Evolutionary conservation across 345 rosid genomes (phyloP).

Genomic region (Alliaria petiolata): DNA sequence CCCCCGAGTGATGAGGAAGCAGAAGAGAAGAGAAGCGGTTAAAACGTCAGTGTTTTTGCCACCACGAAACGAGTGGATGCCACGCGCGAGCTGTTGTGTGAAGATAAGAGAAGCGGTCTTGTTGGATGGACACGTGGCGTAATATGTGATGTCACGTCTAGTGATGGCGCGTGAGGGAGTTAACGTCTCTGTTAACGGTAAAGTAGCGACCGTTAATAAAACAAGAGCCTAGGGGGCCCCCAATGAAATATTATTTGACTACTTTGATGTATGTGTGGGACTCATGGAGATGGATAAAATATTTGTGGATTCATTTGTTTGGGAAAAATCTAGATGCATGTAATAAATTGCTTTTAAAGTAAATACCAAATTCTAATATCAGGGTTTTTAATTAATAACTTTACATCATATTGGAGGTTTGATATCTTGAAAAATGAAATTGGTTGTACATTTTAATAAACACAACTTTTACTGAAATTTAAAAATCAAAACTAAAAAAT

Average conservation of each 20-base stretch:
- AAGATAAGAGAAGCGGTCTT: not conserved
- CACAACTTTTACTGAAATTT: no score
- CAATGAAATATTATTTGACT: no score
- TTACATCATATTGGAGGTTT: not conserved
- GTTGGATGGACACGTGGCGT: not conserved
- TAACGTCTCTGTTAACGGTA: conserved; percentile 17
- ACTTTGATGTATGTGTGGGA: no score
- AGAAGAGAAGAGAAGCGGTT: not conserved
- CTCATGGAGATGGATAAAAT: no score
- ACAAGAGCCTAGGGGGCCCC: not conserved
- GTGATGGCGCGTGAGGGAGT: conserved; percentile 8
- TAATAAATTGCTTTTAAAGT: not conserved
- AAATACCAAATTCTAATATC: not conserved
- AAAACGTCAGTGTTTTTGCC: not conserved
- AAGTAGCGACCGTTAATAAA: not conserved
- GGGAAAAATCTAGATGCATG: not conserved
- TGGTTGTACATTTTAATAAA: no score
- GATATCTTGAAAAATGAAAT: no score
- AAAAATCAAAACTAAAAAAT: no score
- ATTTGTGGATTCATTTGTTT: not conserved
- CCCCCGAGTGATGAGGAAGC: conserved; percentile 9
- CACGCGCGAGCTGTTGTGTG: not conserved
- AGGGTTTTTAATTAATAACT: no score
- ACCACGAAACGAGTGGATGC: not conserved
- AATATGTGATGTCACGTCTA: not conserved